Percentiles rank a stretch among this genome's conserved stretches.
These are phyloP conservation scores for Lathyrus tuberosus DNA, from an alignment of 306 rosid genomes.

Conservation along the genomic window DNA sequence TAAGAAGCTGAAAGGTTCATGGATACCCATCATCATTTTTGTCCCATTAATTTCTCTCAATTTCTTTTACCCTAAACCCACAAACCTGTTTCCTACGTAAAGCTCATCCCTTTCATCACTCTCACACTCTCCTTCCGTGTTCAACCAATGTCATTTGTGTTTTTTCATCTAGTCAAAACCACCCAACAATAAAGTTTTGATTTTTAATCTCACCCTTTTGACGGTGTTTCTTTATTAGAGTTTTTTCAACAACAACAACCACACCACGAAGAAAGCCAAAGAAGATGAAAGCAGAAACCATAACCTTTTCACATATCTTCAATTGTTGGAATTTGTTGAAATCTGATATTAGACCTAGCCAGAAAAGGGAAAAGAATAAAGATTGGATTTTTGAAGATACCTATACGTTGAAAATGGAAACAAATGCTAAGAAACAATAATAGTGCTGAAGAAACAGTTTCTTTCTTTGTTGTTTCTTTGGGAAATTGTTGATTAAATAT, in stretches of 20 bases:
- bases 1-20: too few species aligned
- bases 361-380: slow-evolving; percentile 28
- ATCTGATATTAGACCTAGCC: slow-evolving; percentile 4
- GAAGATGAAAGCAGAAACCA: slow-evolving; percentile 47
- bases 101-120: too few species aligned
- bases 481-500: background rate
- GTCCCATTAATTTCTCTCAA: too few species aligned
- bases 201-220: too few species aligned
- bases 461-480: background rate
- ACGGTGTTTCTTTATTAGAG: too few species aligned
- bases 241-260: slow-evolving; percentile 56
- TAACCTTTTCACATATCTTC: slow-evolving; percentile 36
- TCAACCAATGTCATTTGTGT: too few species aligned
- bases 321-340: background rate
- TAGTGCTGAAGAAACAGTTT: slow-evolving; percentile 10
- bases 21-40: too few species aligned
- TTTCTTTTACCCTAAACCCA: too few species aligned
- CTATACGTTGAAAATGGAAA: slow-evolving; percentile 36
- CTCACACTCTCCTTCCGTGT: too few species aligned
- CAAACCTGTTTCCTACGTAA: too few species aligned
- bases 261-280: slow-evolving; percentile 75
- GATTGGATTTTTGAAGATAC: background rate
- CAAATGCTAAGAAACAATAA: slow-evolving; percentile 17
- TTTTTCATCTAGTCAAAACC: too few species aligned
- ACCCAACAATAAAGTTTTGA: too few species aligned